These are phyloP conservation scores for Cylindrotheca closterium DNA, from an alignment of 108 stramenopile genomes.

Conservation along the genomic window DNA sequence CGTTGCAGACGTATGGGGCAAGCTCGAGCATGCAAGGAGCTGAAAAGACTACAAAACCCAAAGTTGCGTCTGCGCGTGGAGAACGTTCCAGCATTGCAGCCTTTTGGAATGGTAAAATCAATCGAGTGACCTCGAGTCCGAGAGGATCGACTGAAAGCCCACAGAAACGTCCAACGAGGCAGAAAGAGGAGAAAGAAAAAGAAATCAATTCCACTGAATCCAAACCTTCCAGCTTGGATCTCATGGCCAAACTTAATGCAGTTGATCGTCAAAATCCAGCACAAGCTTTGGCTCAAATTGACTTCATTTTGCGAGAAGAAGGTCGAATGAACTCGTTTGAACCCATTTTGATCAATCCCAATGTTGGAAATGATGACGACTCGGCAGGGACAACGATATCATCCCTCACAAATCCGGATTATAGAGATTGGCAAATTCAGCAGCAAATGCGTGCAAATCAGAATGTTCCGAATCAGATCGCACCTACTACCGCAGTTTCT, in stretches of 20 bases:
- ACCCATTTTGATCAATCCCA: background rate
- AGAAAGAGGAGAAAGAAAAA: too few relatives aligned
- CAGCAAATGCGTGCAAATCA: slow-evolving; percentile 1
- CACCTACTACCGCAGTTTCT: slow-evolving; percentile 26
- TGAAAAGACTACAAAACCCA: too few relatives aligned
- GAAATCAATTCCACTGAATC: too few relatives aligned
- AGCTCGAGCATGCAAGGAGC: too few relatives aligned
- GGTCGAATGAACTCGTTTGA: slow-evolving; percentile 17
- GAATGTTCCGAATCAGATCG: slow-evolving; percentile 3
- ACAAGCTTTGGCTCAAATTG: slow-evolving; percentile 75
- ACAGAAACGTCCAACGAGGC: too few relatives aligned
- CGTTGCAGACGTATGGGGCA: too few relatives aligned
- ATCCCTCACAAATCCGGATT: slow-evolving; percentile 77
- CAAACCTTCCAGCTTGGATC: slow-evolving; percentile 2
- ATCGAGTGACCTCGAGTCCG: background rate
- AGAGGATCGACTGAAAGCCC: too few relatives aligned
- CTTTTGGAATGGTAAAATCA: background rate
- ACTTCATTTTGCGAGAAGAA: slow-evolving; percentile 69
- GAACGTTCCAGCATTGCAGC: slow-evolving; percentile 1
- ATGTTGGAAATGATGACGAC: slow-evolving; percentile 10
- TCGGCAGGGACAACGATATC: slow-evolving; percentile 51
- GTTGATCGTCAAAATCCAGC: slow-evolving; percentile 67
- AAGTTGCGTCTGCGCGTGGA: background rate
- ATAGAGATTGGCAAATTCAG: background rate
- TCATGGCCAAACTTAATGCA: slow-evolving; percentile 63